These are phyloP conservation scores for Coleophoma eucalyptorum DNA, from an alignment of 2,329 filamentous ascomycete genomes.

Conservation along the genomic window DNA sequence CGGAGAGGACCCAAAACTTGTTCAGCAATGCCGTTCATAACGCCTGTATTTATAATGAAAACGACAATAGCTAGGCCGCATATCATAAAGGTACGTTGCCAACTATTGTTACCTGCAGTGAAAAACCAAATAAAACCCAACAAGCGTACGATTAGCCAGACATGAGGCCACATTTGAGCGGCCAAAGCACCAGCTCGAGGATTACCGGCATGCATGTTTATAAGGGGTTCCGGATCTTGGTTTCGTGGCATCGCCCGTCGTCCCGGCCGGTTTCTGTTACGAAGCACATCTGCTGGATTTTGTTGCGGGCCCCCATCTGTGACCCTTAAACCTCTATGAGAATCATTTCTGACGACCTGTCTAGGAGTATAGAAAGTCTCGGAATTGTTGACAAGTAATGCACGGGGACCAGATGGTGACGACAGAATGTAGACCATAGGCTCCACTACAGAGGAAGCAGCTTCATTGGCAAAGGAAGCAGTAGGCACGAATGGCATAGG, in stretches of 20 bases:
- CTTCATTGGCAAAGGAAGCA: constrained; percentile 11
- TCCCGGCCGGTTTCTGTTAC: constrained; percentile 13
- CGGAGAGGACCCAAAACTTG: constrained; percentile 53
- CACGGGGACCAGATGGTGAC: constrained; percentile 56
- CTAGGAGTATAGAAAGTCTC: constrained; percentile 50
- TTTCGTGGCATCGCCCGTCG: constrained; percentile 12
- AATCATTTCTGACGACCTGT: neutral
- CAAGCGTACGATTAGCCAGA: constrained; percentile 58
- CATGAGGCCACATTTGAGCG: constrained; percentile 47
- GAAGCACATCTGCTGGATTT: constrained; percentile 17
- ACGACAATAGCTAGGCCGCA: constrained; percentile 49
- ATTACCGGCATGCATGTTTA: constrained; percentile 18
- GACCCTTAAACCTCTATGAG: constrained; percentile 12
- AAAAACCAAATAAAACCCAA: constrained; percentile 63
- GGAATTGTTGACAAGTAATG: constrained; percentile 49
- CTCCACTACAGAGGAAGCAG: constrained; percentile 19
- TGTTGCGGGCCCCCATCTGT: constrained; percentile 7
- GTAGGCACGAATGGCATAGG: constrained; percentile 12
- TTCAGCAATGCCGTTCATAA: constrained; percentile 52
- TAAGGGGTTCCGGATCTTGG: constrained; percentile 7
- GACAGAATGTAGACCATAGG: constrained; percentile 57
- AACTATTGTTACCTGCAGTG: constrained; percentile 52
- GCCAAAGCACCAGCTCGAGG: constrained; percentile 23
- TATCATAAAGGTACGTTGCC: constrained; percentile 55
- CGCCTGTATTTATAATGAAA: constrained; percentile 56